Percentiles rank a stretch among this genome's conserved stretches.
Evolutionary conservation across 2,329 filamentous ascomycete genomes (phyloP).

Genomic region (Paracorniculantispora psalliotae): DNA sequence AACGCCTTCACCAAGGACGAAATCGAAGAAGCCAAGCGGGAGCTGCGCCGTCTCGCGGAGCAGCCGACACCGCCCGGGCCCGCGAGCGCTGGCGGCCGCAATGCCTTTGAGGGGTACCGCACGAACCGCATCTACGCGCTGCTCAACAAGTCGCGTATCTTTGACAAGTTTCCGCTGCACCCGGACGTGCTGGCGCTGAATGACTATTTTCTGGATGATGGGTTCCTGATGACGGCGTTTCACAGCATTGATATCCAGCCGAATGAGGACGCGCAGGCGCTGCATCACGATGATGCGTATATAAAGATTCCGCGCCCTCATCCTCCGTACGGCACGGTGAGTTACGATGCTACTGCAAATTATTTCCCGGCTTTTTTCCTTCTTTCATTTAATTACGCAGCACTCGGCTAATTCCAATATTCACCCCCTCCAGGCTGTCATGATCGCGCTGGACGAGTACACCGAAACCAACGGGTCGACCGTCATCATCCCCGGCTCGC

Average conservation of each 20-base stretch:
- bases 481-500: slow-evolving; percentile 30
- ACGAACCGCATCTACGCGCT: slow-evolving; percentile 35
- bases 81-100: slow-evolving; percentile 25
- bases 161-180: slow-evolving; percentile 32
- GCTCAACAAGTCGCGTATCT: slow-evolving; percentile 32
- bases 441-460: slow-evolving; percentile 28
- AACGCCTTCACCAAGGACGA: slow-evolving; percentile 27
- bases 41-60: slow-evolving; percentile 21
- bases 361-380: not conserved
- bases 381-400: not conserved
- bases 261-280: slow-evolving; percentile 31
- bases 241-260: slow-evolving; percentile 36
- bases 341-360: not conserved
- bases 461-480: slow-evolving; percentile 31
- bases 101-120: slow-evolving; percentile 32
- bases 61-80: slow-evolving; percentile 21
- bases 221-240: slow-evolving; percentile 30
- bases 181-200: slow-evolving; percentile 33
- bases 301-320: slow-evolving; percentile 30
- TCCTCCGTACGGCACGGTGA: slow-evolving; percentile 27
- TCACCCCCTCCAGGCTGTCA: slow-evolving; percentile 20
- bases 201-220: slow-evolving; percentile 34
- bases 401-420: not conserved
- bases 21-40: slow-evolving; percentile 22
- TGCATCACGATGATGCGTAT: slow-evolving; percentile 30